Percentiles rank a stretch among this genome's conserved stretches.
phyloP scores from a whole-genome alignment of 345 rosid species.

The Cardiospermum halicacabum region DNA sequence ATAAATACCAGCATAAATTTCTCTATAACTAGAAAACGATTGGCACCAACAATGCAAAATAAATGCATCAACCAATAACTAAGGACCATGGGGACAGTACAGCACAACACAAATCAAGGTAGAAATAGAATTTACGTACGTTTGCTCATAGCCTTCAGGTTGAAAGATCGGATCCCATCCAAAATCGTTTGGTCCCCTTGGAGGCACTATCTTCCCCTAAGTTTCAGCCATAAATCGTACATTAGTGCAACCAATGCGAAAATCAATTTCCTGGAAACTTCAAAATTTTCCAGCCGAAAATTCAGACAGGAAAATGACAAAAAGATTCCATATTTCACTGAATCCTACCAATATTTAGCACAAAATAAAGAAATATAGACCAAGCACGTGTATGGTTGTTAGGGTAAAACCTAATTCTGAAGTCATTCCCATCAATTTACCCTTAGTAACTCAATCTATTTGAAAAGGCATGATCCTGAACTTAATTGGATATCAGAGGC shows the following conservation, averaged over 20 bases:
- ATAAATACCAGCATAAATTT: slow-evolving; percentile 7
- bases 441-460: background rate
- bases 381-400: background rate
- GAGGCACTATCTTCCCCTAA: slow-evolving; percentile 84
- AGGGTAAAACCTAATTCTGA: background rate
- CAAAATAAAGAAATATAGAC: background rate
- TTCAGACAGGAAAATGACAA: background rate
- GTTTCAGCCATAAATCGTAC: slow-evolving; percentile 23
- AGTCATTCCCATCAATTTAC: background rate
- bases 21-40: background rate
- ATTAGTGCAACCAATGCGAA: background rate
- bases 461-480: background rate
- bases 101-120: background rate
- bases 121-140: slow-evolving; percentile 34
- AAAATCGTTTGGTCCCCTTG: slow-evolving; percentile 84
- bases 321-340: background rate
- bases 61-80: background rate
- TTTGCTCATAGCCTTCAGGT: slow-evolving; percentile 81
- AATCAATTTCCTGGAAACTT: background rate
- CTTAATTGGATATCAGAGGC: background rate
- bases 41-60: background rate
- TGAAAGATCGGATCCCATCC: slow-evolving; percentile 98
- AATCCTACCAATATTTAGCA: background rate
- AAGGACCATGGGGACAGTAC: background rate
- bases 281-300: background rate